Base-by-base conservation (phyloP, 1,284 basidiomycete genomes). In the Sporisorium graminicola region DNA sequence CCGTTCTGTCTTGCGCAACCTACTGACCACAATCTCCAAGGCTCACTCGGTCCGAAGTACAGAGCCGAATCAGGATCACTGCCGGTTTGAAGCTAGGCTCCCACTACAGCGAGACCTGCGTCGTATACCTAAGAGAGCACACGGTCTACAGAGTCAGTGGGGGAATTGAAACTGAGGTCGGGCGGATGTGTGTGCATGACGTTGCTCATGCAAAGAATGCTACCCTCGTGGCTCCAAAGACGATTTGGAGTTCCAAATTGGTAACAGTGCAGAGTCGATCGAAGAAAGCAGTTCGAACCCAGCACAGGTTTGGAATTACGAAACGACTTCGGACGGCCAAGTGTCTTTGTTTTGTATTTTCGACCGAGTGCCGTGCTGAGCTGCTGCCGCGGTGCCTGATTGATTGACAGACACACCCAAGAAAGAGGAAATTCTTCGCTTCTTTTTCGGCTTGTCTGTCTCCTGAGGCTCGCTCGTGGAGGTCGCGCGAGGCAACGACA, bases 401-500 rank as follows among this genome's bases (percentile, higher is more conserved):
- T 43, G 40, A 43, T 43, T n/a, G n/a, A 20, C 40, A 43, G n/a
- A 20, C 2, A 43, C 5, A 16, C n/a, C n/a, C n/a, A 18, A 49
- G 47, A 49, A 49, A 31, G 31, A 18, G 10, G 46, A 47, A 47
- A 47, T 31, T 18, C 18, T 31, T 49, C 14, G 27, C 16, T 27
- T 29, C 16, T 2, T 14, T 3, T 29, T 44, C 12, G 42, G 42
- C 42, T 13, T 40, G 37, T 40, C 13, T 40, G 14, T 9, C 8
- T 40, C 3, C 8, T n/a, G n/a, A n/a, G 37, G 16, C 26, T 20
- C 18, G 46, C 26, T 46, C 46, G 46, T 47, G 46, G 44, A 46
- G 44, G 44, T 26, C 44, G 44, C 44, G 44, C 44, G 44, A 46
- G n/a, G n/a, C 44, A 24, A 46, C 44, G 44, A 46, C 22, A 24